These are phyloP conservation scores for Tetracentron sinense DNA, from an alignment of 164 flowering plant genomes.

Conservation along the genomic window DNA sequence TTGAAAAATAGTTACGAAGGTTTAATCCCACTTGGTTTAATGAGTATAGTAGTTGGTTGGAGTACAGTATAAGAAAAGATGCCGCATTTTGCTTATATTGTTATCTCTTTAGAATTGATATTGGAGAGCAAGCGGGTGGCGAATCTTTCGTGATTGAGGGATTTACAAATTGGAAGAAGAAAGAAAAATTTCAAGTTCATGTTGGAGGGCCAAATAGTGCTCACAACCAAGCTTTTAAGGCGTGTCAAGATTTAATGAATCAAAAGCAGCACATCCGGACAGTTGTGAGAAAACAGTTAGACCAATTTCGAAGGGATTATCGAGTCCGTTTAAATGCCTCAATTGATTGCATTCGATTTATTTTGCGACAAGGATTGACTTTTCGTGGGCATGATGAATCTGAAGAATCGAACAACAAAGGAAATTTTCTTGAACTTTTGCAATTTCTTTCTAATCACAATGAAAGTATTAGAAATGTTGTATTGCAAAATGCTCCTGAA, in stretches of 20 bases:
- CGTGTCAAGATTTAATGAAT: background rate
- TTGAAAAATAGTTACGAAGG: no score
- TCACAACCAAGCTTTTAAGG: background rate
- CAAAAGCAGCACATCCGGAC: background rate
- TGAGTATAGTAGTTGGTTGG: slow-evolving; percentile 2
- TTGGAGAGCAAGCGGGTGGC: background rate
- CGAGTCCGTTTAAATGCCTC: slow-evolving; percentile 1
- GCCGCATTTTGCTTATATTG: slow-evolving; percentile 12
- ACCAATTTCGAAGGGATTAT: background rate
- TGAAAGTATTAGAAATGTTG: background rate
- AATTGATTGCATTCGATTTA: slow-evolving; percentile 10
- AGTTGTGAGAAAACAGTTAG: background rate
- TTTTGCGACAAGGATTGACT: slow-evolving; percentile 12
- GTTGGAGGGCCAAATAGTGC: slow-evolving; percentile 8
- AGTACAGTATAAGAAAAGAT: slow-evolving; percentile 11
- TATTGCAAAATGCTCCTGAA: slow-evolving; percentile 13
- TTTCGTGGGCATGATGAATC: slow-evolving; percentile 28
- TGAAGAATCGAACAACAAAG: slow-evolving; percentile 13
- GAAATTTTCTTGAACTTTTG: slow-evolving; percentile 22
- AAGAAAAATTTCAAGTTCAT: slow-evolving; percentile 12
- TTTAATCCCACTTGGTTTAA: no score
- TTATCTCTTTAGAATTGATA: slow-evolving; percentile 1
- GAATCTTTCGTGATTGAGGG: slow-evolving; percentile 17
- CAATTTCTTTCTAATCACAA: slow-evolving; percentile 2
- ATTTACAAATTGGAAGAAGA: slow-evolving; percentile 21